A percentile compares a stretch with the other conserved stretches of the same genome.
Evolutionary conservation across 129 eudicot genomes (phyloP).

Genomic region (Gnaphalium uliginosum): DNA sequence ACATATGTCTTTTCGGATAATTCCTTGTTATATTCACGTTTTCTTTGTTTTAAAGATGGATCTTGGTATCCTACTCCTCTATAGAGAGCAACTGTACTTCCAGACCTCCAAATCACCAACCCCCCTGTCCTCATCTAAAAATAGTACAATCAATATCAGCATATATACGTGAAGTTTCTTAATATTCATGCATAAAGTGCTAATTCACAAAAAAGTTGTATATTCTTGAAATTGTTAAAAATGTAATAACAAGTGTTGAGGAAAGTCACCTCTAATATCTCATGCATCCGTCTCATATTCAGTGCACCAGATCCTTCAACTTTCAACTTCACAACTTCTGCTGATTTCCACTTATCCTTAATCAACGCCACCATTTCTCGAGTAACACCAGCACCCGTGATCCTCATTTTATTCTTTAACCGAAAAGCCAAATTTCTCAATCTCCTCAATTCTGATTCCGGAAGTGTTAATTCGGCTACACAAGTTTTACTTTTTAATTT

Average conservation of each 20-base stretch:
- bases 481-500: constrained; percentile 58
- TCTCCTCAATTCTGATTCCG: constrained; percentile 76
- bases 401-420: constrained; percentile 64
- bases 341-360: constrained; percentile 72
- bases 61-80: constrained; percentile 80
- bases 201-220: not conserved
- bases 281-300: constrained; percentile 90
- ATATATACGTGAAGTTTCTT: not conserved
- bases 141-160: constrained; percentile 12
- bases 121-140: constrained; percentile 85
- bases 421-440: constrained; percentile 57
- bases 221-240: not conserved
- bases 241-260: not conserved
- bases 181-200: not conserved
- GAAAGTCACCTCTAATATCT: constrained; percentile 77
- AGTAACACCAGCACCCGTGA: constrained; percentile 79
- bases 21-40: constrained; percentile 31
- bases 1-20: constrained; percentile 33
- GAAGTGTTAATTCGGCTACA: constrained; percentile 85
- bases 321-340: constrained; percentile 77
- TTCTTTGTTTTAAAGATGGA: constrained; percentile 45
- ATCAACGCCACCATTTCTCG: constrained; percentile 71
- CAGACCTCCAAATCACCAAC: constrained; percentile 94
- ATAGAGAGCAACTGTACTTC: constrained; percentile 74
- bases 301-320: constrained; percentile 91